Evolutionary conservation across 768 basidiomycete genomes (phyloP), one percentile per base, ranked within the genome.

Genomic region (Phaeotremella skinneri): DNA sequence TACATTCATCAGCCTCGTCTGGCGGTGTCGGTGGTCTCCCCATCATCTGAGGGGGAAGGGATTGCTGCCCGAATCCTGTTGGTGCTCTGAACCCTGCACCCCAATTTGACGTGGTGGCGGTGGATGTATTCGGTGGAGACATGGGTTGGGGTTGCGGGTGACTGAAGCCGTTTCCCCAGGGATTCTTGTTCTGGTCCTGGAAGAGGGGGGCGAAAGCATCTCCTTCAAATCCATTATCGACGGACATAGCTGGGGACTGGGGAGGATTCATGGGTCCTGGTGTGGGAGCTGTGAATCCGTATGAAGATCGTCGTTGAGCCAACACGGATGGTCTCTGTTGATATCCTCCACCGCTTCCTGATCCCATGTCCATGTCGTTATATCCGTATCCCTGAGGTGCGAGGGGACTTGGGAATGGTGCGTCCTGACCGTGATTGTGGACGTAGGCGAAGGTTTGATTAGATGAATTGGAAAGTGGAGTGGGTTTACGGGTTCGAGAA

Each of bases 151-250:
- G 49, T 17, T 3, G 50, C 29, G 20, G 51, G 30, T 21, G 42
- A 48, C 21, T 29, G 21, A 9, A 43, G 30, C 14, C 41, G 34
- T 32, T 27, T 4, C 14, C 34, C 49, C 54, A 61, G 3, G 52
- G 43, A 50, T 37, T 54, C 29, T n/a, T 34, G n/a, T 23, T 5
- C 13, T 47, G 50, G 34, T 63, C 51, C 4, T 16, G 49, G 49
- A 29, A 63, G 14, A 70, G 21, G 0, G 69, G 69, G 4, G 69
- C 69, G 52, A 70, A 70, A 0, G 69, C 69, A 41, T 70, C 69
- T 1, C 50, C 20, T 30, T 65, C 66, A 50, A 70, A 70, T 1
- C 27, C 58, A 3, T 53, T 49, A 34, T 56, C 59, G 2, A 55
- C 48, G 2, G 55, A 49, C 5, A 20, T 32, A 4, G 58, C 49